Base-by-base conservation (phyloP, 148 eudicot species). In the Heliamphora exappendiculata region DNA sequence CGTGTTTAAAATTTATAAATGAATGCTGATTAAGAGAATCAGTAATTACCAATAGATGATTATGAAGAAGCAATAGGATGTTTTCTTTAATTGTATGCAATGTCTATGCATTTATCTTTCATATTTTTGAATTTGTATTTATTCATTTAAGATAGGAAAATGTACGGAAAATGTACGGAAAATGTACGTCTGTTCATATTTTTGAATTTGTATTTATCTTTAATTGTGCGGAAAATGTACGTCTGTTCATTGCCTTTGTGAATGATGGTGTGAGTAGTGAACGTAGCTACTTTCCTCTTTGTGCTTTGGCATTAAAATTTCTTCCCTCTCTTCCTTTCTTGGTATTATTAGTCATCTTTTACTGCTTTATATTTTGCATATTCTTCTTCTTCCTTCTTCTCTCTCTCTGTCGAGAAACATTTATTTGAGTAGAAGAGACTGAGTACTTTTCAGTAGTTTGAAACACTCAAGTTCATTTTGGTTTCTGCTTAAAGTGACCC, bases 291-390 rank as follows among this genome's bases (percentile, higher is more conserved):
- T 57, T 57, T 57, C 10, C 29, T 57, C 63, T 57, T 57, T 24
- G 31, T 57, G 63, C 63, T 26, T 57, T 57, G 10, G 63, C 63
- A 57, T 24, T 57, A 57, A 57, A 10, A 8, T 22, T 24, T 57
- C 63, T 22, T 57, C 63, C 17, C 29, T 49, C 22, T 42, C 24
- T 24, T n/a, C 69, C 19, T n/a, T 66, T 7, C 41, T 34, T 66
- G 12, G 24, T 66, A 14, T 3, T 66, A 28, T 10, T 39, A 5
- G 41, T 62, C 67, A 33, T 62, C 67, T 33, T 62, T 62, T 31
- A 62, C 66, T 31, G 41, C 67, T 62, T 62, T 60, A 17, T 62
- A 62, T 16, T 62, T n/a, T n/a, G n/a, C n/a, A n/a, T n/a, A n/a
- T n/a, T n/a, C n/a, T 47, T 7, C 3, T 9, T 34, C 36, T 5